Conservation (phyloP, 1,139 yeast species). For the Eremothecium gossypii region DNA sequence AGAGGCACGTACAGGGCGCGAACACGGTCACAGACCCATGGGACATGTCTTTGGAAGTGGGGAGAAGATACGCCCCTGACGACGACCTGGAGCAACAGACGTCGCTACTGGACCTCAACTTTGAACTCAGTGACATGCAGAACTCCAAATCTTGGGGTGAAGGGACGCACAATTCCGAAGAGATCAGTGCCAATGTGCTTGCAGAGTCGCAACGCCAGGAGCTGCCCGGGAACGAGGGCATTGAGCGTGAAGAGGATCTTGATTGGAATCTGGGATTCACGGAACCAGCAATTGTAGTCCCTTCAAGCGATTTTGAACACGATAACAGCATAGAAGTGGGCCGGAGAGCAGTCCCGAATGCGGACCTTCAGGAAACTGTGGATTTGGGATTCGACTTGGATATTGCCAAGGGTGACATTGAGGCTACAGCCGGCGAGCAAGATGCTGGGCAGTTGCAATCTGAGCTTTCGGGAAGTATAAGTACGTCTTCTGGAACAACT, state of each 20-base stretch:
- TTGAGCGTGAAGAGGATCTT: conserved; percentile 13
- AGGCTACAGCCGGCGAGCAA: conserved; percentile 1
- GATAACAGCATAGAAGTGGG: conserved; percentile 47
- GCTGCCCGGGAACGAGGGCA: conserved; percentile 10
- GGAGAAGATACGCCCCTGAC: conserved; percentile 31
- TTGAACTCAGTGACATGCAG: conserved; percentile 20
- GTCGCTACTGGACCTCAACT: conserved; percentile 27
- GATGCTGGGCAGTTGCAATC: background rate
- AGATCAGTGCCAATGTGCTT: conserved; percentile 35
- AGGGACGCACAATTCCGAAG: conserved; percentile 51
- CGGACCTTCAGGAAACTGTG: conserved; percentile 16
- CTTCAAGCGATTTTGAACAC: conserved; percentile 16
- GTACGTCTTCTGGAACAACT: background rate
- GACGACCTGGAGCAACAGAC: conserved; percentile 29
- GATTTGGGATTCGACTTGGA: conserved; percentile 33
- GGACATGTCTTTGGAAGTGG: conserved; percentile 30
- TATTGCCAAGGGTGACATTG: conserved; percentile 20
- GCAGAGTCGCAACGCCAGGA: conserved; percentile 25
- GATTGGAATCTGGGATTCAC: conserved; percentile 27
- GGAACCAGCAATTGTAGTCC: conserved; percentile 23
- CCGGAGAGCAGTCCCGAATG: conserved; percentile 10
- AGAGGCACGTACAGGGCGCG: conserved; percentile 27
- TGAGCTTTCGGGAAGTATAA: background rate
- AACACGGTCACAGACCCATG: conserved; percentile 14
- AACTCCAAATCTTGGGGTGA: conserved; percentile 39